Base-by-base conservation (phyloP, 2,329 filamentous ascomycete species). In the Sphaerulina vaccinii region DNA sequence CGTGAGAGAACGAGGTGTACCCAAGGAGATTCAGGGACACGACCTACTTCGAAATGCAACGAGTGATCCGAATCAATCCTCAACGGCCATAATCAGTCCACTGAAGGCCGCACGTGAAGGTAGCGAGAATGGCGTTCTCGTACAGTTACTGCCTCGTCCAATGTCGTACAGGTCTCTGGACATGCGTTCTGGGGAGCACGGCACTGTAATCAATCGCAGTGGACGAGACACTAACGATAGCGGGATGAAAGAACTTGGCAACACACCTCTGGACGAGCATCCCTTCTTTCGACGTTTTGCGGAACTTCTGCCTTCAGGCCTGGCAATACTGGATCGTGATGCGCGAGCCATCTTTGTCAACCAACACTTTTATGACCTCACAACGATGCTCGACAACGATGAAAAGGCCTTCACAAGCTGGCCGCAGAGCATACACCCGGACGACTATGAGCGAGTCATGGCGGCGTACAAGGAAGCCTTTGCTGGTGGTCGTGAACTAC, bases 271-370 rank as follows among this genome's bases (percentile, higher is more conserved):
- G 5, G 43, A 72, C 58, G 63, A 72, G 66, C 64, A 75, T 63
- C 50, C 70, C 3, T 70, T 75, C 37, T 76, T 75, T 47, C 68
- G 70, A 21, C 61, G 68, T 9, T 75, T 75, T 37, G 73, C 73
- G 3, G 73, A 75, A 46, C 66, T 76, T 56, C 58, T 76, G 1
- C 74, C 74, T 3, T 73, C 71, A 18, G 74, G 74, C 1, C 62
- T 76, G 9, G 74, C 73, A 2, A 75, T 76, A 27, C 64, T 76
- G 5, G 71, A 75, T 52, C 69, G 69, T 40, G 66, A 71, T 15
- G 72, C 73, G 1, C 71, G 73, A 32, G 71, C 73, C 7, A 62
- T 76, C 7, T 76, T 75, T 44, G 74, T 76, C 10, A 76, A 76
- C 44, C 70, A 74, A 45, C 67, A 69, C 41, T 76, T 75, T 56